Base-by-base conservation (phyloP, 768 basidiomycete genomes). In the Candolleomyces eurysporus region DNA sequence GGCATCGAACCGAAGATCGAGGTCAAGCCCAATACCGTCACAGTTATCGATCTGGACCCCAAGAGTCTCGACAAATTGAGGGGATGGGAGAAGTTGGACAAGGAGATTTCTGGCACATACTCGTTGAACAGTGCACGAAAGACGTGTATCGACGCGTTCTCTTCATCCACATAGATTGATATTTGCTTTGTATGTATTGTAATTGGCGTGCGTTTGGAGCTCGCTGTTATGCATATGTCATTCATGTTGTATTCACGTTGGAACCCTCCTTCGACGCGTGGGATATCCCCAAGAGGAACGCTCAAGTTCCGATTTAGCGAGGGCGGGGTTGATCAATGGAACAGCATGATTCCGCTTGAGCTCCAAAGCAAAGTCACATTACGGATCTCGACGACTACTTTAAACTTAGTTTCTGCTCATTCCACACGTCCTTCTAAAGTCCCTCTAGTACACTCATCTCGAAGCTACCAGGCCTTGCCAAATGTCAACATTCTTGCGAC, bases 1-100 rank as follows among this genome's bases (percentile, higher is more conserved):
- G 67, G 61, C n/a, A 54, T 59, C 36, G 39, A 64, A 42, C 26
- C 61, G 5, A 39, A 58, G 14, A 53, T 61, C 9, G 62, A 63
- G 10, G 64, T 64, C 30, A 60, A 66, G 42, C 67, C 67, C 30
- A 63, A 72, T 13, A 73, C 75, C 17, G 80, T 91, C 30, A 87
- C 84, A 32, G 76, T 94, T 40, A 92, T 98, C 66, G 96, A 98
- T 72, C 75, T 97, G 52, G 96, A 96, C 72, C 79, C 86, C 59
- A 98, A 98, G 75, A 79, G 82, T 53, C 74, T 90, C 66, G 69
- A 74, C 30, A 83, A 87, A 66, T 69, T 98, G 57, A 71, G 67
- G 43, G 82, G 82, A 64, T 98, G 94, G 94, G 82, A 82, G 63
- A 76, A 82, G 60, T 73, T 94, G 63, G 96, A 98, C 73, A 69